Percentiles rank a stretch among this genome's conserved stretches.
These are phyloP conservation scores for Logfia minima DNA, from an alignment of 129 eudicot genomes.

Conservation along the genomic window DNA sequence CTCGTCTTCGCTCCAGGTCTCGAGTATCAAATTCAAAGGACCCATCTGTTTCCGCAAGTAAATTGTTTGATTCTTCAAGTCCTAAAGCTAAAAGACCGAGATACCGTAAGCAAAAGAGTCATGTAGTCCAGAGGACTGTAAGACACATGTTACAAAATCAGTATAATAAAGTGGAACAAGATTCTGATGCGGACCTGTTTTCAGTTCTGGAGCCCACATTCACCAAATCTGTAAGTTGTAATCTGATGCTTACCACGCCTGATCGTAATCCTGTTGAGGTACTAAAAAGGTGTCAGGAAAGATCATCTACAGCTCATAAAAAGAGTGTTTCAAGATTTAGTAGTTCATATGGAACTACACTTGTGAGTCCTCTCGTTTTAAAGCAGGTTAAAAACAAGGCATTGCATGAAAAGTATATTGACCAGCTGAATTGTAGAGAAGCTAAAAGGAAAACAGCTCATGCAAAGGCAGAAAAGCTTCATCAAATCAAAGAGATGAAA, in stretches of 20 bases:
- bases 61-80: conserved; percentile 47
- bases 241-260: conserved; percentile 46
- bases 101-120: conserved; percentile 40
- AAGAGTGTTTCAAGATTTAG: conserved; percentile 50
- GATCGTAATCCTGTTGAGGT: conserved; percentile 18
- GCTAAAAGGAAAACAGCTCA: conserved; percentile 66
- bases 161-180: conserved; percentile 34
- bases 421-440: conserved; percentile 69
- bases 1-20: conserved; percentile 53
- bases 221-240: conserved; percentile 18
- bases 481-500: conserved; percentile 15
- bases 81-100: conserved; percentile 45
- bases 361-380: conserved; percentile 78
- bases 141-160: conserved; percentile 67
- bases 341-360: conserved; percentile 30
- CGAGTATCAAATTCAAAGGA: conserved; percentile 35
- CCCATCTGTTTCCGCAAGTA: conserved; percentile 42
- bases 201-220: conserved; percentile 57
- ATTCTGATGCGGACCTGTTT: conserved; percentile 62
- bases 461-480: conserved; percentile 39
- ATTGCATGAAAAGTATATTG: conserved; percentile 86
- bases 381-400: conserved; percentile 83
- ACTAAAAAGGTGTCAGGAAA: conserved; percentile 37
- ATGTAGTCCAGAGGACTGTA: conserved; percentile 53
- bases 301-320: conserved; percentile 49